phyloP scores from a whole-genome alignment of 2,329 filamentous ascomycete species.

The Ophiostoma ulmi region DNA sequence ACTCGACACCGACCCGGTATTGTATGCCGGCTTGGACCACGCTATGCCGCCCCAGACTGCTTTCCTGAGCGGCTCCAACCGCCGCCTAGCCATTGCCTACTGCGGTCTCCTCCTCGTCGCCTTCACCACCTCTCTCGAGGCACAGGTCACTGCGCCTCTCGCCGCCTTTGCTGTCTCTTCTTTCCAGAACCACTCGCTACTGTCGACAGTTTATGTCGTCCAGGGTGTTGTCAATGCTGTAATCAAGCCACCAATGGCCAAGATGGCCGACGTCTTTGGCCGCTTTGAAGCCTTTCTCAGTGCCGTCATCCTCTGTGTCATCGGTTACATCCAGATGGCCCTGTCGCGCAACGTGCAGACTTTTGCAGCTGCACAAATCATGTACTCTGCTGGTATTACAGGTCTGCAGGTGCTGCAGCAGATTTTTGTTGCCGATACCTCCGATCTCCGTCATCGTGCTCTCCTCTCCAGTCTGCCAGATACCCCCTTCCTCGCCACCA shows the following conservation, averaged over 20 bases:
- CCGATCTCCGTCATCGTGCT: conserved; percentile 54
- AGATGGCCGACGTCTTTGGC: conserved; percentile 58
- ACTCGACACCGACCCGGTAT: not conserved
- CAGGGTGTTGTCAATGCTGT: conserved; percentile 60
- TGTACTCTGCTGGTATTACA: conserved; percentile 51
- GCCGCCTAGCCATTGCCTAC: conserved; percentile 27
- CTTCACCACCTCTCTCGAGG: conserved; percentile 61
- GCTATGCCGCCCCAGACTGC: conserved; percentile 22
- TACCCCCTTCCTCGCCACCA: conserved; percentile 55
- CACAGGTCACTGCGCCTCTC: conserved; percentile 57
- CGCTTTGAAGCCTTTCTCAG: conserved; percentile 55
- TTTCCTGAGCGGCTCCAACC: conserved; percentile 20
- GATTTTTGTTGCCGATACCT: conserved; percentile 61
- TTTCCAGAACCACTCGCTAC: conserved; percentile 57
- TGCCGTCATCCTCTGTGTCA: conserved; percentile 48
- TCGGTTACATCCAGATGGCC: conserved; percentile 56
- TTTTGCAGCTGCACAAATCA: conserved; percentile 51
- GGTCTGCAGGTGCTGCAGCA: conserved; percentile 53
- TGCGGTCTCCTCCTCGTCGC: conserved; percentile 52
- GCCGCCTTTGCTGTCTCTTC: conserved; percentile 60
- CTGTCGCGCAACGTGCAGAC: conserved; percentile 49
- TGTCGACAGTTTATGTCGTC: conserved; percentile 60
- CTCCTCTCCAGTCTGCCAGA: conserved; percentile 55
- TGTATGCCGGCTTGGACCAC: conserved; percentile 9
- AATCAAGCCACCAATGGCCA: conserved; percentile 57